Conservation (phyloP, 768 basidiomycete species). For the Tylopilus felleus region DNA sequence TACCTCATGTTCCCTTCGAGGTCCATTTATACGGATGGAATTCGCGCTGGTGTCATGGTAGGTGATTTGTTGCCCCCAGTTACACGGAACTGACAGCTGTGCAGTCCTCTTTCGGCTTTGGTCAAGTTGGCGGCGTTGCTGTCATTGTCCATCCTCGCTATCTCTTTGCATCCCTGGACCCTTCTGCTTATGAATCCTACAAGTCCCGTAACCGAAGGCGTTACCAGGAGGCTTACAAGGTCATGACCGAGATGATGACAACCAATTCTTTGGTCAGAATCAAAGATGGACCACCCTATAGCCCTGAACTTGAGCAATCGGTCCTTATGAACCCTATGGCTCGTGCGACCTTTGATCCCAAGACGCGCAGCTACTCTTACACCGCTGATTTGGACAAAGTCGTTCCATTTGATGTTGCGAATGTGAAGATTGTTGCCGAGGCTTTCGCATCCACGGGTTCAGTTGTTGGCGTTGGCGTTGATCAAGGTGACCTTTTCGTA, state of each 20-base stretch:
- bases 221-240: slow-evolving; percentile 73
- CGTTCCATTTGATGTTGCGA: slow-evolving; percentile 56
- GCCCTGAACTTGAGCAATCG: slow-evolving; percentile 76
- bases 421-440: slow-evolving; percentile 62
- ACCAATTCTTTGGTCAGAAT: slow-evolving; percentile 89
- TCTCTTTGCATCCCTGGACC: slow-evolving; percentile 80
- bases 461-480: slow-evolving; percentile 79
- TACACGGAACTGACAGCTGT: not conserved
- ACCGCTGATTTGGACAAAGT: slow-evolving; percentile 54
- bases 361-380: slow-evolving; percentile 87
- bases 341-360: slow-evolving; percentile 73
- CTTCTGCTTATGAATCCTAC: slow-evolving; percentile 78
- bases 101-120: slow-evolving; percentile 94
- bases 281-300: slow-evolving; percentile 91
- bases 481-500: slow-evolving; percentile 61
- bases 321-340: slow-evolving; percentile 93
- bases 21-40: slow-evolving; percentile 91
- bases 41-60: slow-evolving; percentile 85
- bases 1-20: slow-evolving; percentile 97
- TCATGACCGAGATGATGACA: slow-evolving; percentile 96
- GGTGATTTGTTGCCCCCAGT: slow-evolving; percentile 19
- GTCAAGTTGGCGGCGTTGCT: slow-evolving; percentile 94
- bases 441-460: slow-evolving; percentile 34
- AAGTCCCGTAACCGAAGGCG: slow-evolving; percentile 62
- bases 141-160: slow-evolving; percentile 89